phyloP scores from a whole-genome alignment of 1,139 yeast genomes.

The Suhomyces terraborum region DNA sequence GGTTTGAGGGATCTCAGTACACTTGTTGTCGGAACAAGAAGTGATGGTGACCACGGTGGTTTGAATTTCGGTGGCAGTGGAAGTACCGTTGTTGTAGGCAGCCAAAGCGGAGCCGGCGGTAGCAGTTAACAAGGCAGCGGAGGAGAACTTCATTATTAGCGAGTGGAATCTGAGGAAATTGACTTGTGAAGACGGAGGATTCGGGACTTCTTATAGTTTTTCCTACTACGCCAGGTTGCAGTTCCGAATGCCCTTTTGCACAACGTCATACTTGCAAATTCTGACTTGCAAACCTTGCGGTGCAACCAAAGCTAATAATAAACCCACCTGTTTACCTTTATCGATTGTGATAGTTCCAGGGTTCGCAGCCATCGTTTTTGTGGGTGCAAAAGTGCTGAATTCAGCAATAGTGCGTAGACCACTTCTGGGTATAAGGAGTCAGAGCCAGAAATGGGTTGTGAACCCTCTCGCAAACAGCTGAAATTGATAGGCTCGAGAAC shows the following conservation, averaged over 20 bases:
- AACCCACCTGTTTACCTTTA: constrained; percentile 11
- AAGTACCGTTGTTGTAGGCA: constrained; percentile 11
- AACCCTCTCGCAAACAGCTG: constrained; percentile 1
- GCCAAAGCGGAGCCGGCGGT: constrained; percentile 23
- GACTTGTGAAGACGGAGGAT: background rate
- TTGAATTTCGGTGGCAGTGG: constrained; percentile 15
- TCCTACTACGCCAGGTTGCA: background rate
- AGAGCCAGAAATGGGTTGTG: background rate
- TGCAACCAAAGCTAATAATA: too few relatives aligned
- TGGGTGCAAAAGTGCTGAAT: constrained; percentile 3
- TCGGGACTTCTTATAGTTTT: constrained; percentile 14
- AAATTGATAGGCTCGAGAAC: background rate
- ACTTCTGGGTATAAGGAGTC: background rate
- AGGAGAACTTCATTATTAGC: constrained; percentile 33
- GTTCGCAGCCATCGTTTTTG: constrained; percentile 3
- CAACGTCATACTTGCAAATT: too few relatives aligned
- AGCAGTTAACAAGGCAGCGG: constrained; percentile 27
- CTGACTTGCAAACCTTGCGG: too few relatives aligned
- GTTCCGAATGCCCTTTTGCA: background rate
- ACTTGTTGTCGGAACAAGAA: constrained; percentile 42
- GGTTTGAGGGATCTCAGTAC: constrained; percentile 36
- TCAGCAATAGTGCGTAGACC: constrained; percentile 1
- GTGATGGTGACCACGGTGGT: constrained; percentile 41
- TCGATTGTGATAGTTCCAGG: constrained; percentile 4
- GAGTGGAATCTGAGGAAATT: constrained; percentile 23